Evolutionary conservation across 192 early-diverging fungal genomes (phyloP), one percentile per base, ranked within the genome.

Genomic region (Chytriomyces sp.): DNA sequence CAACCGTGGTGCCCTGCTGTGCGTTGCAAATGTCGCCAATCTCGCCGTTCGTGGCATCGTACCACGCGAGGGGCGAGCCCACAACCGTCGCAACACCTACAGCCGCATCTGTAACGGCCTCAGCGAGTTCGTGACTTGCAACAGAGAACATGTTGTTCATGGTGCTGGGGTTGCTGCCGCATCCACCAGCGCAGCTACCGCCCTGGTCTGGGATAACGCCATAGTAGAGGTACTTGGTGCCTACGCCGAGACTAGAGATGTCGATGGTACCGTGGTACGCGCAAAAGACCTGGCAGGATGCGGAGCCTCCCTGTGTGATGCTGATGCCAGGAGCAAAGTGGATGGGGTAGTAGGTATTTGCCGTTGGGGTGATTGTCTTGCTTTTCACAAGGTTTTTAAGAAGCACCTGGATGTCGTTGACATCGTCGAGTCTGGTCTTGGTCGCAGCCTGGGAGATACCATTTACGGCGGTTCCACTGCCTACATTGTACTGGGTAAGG

Each of bases 141-240:
- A 78, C 70, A n/a, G 74, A 72, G 72, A 71, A 80, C 30, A 76
- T 39, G 62, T 76, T 76, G 54, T 74, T 52, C 39, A 76, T 76
- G 22, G 74, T 14, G 5, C 30, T 26, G 28, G 30, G 8, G 49
- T 33, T 38, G 33, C 30, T 31, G 2, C 74, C 74, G 28, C 74
- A 75, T 5, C 76, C 76, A 14, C 53, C 52, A 19, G 75, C 60
- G 54, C 76, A 78, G 32, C 14, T 32, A 2, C 76, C 75, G 17
- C 63, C 64, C 30, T 78, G 75, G 75, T 77, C 76, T 3, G 76
- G 76, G 12, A 77, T 69, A n/a, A 77, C 64, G 53, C 63, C 75
- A 55, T 77, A 77, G 36, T 55, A 71, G 32, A 78, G 22, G 39
- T 78, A 73, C 60, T 62, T 7, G 34, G 39, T 31, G 26, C 36